phyloP scores from a whole-genome alignment of 345 rosid species.

The Camelina hispida region DNA sequence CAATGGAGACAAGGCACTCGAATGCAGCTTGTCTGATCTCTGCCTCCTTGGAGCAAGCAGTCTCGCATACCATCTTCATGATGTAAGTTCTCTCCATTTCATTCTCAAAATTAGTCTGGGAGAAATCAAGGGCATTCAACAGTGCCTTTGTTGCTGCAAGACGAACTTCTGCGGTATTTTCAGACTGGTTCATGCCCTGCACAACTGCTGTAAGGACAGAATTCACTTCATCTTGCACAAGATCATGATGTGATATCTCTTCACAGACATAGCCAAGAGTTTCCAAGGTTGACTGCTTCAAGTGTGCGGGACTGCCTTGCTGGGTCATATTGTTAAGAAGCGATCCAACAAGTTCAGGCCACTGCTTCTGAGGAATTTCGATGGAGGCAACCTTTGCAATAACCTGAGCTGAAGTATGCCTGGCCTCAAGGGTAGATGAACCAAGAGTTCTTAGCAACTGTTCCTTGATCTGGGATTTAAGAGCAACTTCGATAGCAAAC shows the following conservation, averaged over 20 bases:
- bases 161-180: slow-evolving; percentile 73
- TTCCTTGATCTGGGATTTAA: slow-evolving; percentile 87
- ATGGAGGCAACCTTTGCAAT: slow-evolving; percentile 89
- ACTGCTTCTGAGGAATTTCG: slow-evolving; percentile 88
- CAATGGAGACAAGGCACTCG: slow-evolving; percentile 96
- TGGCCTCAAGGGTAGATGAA: slow-evolving; percentile 69
- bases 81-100: slow-evolving; percentile 92
- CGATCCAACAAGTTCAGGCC: slow-evolving; percentile 81
- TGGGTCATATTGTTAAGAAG: slow-evolving; percentile 82
- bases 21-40: slow-evolving; percentile 92
- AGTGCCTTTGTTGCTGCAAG: slow-evolving; percentile 87
- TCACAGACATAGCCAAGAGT: slow-evolving; percentile 94
- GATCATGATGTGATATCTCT: slow-evolving; percentile 84
- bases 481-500: slow-evolving; percentile 60
- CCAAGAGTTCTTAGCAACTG: slow-evolving; percentile 71
- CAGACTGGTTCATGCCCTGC: slow-evolving; percentile 92
- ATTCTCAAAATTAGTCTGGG: slow-evolving; percentile 90
- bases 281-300: slow-evolving; percentile 92
- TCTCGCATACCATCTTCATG: slow-evolving; percentile 93
- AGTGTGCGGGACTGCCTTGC: slow-evolving; percentile 55
- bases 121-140: slow-evolving; percentile 87
- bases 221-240: slow-evolving; percentile 89
- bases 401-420: slow-evolving; percentile 93
- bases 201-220: slow-evolving; percentile 94
- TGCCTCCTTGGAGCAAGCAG: slow-evolving; percentile 78